These are phyloP conservation scores for Diutina rugosa DNA, from an alignment of 1,139 yeast genomes.

Conservation along the genomic window DNA sequence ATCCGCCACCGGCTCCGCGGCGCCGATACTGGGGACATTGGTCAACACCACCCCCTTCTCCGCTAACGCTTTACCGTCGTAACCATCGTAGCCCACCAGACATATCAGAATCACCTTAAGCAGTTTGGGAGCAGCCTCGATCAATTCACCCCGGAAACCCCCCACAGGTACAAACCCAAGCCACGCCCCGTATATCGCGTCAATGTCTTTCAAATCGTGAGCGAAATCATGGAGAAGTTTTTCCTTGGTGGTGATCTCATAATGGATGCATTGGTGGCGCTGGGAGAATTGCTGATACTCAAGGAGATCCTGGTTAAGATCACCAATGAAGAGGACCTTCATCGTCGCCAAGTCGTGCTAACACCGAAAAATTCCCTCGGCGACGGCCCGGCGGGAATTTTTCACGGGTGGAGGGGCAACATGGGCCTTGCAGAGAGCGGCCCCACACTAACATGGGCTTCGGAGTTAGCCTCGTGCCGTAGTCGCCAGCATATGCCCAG, in stretches of 20 bases:
- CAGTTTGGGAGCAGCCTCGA: conserved; percentile 36
- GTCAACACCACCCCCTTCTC: conserved; percentile 40
- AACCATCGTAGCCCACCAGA: conserved; percentile 59
- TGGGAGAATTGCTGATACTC: conserved; percentile 23
- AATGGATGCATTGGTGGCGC: conserved; percentile 30
- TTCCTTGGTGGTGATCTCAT: conserved; percentile 26
- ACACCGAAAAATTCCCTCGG: not conserved
- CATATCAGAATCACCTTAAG: conserved; percentile 50
- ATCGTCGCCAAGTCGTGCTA: not conserved
- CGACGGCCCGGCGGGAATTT: not conserved
- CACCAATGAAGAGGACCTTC: conserved; percentile 34
- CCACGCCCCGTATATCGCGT: conserved; percentile 57
- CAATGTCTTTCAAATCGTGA: conserved; percentile 23
- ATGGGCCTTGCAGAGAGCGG: not conserved
- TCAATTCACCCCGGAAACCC: conserved; percentile 32
- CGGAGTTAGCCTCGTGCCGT: not conserved
- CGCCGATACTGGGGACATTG: conserved; percentile 50
- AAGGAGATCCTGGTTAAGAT: conserved; percentile 21
- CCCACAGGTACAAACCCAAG: conserved; percentile 38
- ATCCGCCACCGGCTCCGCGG: conserved; percentile 72
- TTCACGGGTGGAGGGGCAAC: not conserved
- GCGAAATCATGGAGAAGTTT: conserved; percentile 26
- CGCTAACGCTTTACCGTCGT: conserved; percentile 27
- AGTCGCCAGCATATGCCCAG: not conserved
- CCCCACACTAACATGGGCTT: not conserved